phyloP scores from a whole-genome alignment of 495 filamentous ascomycete genomes.

The Penicillium macrosclerotiorum region DNA sequence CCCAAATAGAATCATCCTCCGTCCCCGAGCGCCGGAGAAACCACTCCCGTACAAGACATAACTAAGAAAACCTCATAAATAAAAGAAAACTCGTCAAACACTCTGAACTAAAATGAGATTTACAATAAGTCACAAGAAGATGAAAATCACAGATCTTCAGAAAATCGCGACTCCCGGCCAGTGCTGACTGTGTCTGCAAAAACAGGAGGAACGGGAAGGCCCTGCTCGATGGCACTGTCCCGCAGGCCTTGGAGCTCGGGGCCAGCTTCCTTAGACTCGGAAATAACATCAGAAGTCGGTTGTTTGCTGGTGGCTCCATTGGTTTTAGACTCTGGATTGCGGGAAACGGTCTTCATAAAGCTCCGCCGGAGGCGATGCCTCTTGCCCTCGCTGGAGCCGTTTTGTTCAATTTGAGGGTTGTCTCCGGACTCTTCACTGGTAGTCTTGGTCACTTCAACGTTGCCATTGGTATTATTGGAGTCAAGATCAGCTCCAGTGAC shows the following conservation, averaged over 20 bases:
- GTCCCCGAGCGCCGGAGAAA: too few relatives aligned
- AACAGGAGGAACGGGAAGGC: constrained; percentile 38
- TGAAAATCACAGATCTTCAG: constrained; percentile 42
- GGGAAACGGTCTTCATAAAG: constrained; percentile 25
- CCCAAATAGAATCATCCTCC: too few relatives aligned
- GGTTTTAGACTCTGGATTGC: constrained; percentile 21
- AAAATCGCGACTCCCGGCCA: constrained; percentile 48
- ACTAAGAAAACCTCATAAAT: neutral
- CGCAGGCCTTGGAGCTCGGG: constrained; percentile 41
- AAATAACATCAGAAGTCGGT: constrained; percentile 48
- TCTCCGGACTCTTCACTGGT: constrained; percentile 14
- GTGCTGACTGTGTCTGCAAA: constrained; percentile 36
- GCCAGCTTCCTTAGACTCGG: constrained; percentile 29
- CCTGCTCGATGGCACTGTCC: constrained; percentile 49
- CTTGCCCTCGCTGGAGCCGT: constrained; percentile 18
- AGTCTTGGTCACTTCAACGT: constrained; percentile 10
- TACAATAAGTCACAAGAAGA: constrained; percentile 9
- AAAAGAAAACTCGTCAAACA: constrained; percentile 7
- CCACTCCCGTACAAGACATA: too few relatives aligned
- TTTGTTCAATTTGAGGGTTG: constrained; percentile 5
- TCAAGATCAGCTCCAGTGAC: constrained; percentile 22
- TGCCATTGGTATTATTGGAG: constrained; percentile 14
- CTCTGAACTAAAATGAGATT: too few relatives aligned
- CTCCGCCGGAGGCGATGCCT: constrained; percentile 22
- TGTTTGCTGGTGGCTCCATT: constrained; percentile 23